Evolutionary conservation across 2,329 filamentous ascomycete species (phyloP).

Genomic region (Sporothrix protearum): DNA sequence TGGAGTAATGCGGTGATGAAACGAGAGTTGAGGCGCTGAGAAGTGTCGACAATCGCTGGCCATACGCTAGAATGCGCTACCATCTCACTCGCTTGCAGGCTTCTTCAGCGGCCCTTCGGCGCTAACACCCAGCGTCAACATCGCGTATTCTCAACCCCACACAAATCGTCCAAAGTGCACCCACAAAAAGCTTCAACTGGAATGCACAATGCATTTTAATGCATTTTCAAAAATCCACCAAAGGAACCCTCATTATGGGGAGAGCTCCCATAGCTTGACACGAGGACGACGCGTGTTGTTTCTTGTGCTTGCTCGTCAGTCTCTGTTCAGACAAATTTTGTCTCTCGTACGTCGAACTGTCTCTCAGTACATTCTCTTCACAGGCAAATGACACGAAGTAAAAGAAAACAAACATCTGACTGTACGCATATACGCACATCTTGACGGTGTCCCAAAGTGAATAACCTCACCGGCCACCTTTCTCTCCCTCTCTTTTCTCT

Average conservation of each 20-base stretch:
- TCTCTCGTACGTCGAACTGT: not conserved
- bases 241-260: not conserved
- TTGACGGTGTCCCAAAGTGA: not conserved
- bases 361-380: not conserved
- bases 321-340: too few relatives aligned
- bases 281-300: slow-evolving; percentile 7
- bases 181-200: not conserved
- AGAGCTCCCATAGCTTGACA: slow-evolving; percentile 9
- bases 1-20: not conserved
- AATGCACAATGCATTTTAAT: not conserved
- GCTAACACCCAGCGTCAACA: not conserved
- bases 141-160: not conserved
- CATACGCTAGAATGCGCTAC: not conserved
- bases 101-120: not conserved
- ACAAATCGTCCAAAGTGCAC: not conserved
- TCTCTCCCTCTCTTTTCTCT: not conserved
- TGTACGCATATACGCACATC: too few relatives aligned
- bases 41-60: not conserved
- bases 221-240: not conserved
- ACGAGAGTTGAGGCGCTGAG: not conserved
- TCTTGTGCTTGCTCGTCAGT: not conserved
- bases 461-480: not conserved
- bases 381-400: not conserved
- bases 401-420: slow-evolving; percentile 7
- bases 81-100: not conserved